Base-by-base conservation (phyloP, 495 filamentous ascomycete species). In the Hypomontagnella submonticulosa region DNA sequence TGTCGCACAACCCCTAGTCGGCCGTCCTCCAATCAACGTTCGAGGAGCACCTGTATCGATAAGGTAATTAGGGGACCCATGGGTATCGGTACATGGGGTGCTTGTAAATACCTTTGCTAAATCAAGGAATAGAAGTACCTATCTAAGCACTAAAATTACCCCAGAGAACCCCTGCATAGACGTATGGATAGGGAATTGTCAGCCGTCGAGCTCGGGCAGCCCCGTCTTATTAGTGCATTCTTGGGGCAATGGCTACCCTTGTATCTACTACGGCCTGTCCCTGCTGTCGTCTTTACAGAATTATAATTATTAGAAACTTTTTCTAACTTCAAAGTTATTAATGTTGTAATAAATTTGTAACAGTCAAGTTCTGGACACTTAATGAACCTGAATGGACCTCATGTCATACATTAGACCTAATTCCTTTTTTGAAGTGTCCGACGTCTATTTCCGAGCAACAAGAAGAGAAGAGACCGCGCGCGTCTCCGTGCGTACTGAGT, bases 281-380 rank as follows among this genome's bases (percentile, higher is more conserved):
- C 19, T 54, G 19, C 42, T 18, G 47, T 27, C 23, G 27, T 27
- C 23, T 27, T 27, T 6, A 41, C 47, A 15, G 47, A 50, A 27
- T 43, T n/a, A n/a, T n/a, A n/a, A n/a, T n/a, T n/a, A n/a, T 48
- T 37, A 42, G 55, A 60, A 51, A 66, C 48, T 66, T 66, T 57
- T 59, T 42, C 56, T 51, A 41, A 65, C 33, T 52, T 43, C n/a
- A n/a, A 40, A 32, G 20, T 42, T 30, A 4, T 37, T 36, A 34
- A 42, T 12, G n/a, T 32, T 57, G 52, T 41, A 66, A 66, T 59
- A 41, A 60, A 49, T 47, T 58, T 53, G 46, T 46, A n/a, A 36
- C 38, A 47, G 20, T 47, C 34, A 20, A 23, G 37, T 40, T 33
- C 49, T 16, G 38, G 38, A 53, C 49, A 40, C 38, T 11, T 3